Evolutionary conservation across 2,329 filamentous ascomycete genomes (phyloP), one percentile per base, ranked within the genome.

Genomic region (Mariannaea elegans): DNA sequence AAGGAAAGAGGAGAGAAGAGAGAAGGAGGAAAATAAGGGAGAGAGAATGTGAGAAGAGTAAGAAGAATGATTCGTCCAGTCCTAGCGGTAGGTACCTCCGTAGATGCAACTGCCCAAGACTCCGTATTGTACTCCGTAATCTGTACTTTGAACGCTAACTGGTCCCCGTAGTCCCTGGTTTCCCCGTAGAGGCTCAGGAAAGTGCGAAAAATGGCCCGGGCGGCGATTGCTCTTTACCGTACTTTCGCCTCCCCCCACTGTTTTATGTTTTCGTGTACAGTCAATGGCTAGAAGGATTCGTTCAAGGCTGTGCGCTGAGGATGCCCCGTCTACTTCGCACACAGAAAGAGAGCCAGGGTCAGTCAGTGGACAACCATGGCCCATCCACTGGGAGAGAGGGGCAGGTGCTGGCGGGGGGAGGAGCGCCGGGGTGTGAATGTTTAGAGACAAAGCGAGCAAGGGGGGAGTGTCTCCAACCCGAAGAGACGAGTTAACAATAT

Each of bases 31-130:
- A 36, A 49, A 34, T 65, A 61, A 41, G 59, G 65, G 63, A 57
- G 54, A 46, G 44, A 24, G 63, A 58, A 56, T 58, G 68, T 46
- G 61, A 67, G 36, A 47, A 59, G 65, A 61, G 62, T 59, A 54
- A 63, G 70, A 71, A 61, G 64, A 66, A 66, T 73, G 71, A 72
- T 73, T 73, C 71, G 72, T 67, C 18, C 49, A 38, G 41, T 5
- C 32, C 32, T 36, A 36, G 32, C 12, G 32, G 32, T 4, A 36
- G 32, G 32, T 9, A 31, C 27, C 27, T 31, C 27, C 27, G 27
- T 12, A 31, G 27, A 31, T 7, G 27, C 27, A 31, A 31, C 27
- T 31, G 27, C 12, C 27, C 27, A 31, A 31, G 27, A 7, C 12
- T 12, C 27, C 27, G 27, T 31, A 36, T 13, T n/a, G 32, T 36